Evolutionary conservation across 192 early-diverging fungal genomes (phyloP), one percentile per base, ranked within the genome.

Genomic region (Allomyces arbusculus): DNA sequence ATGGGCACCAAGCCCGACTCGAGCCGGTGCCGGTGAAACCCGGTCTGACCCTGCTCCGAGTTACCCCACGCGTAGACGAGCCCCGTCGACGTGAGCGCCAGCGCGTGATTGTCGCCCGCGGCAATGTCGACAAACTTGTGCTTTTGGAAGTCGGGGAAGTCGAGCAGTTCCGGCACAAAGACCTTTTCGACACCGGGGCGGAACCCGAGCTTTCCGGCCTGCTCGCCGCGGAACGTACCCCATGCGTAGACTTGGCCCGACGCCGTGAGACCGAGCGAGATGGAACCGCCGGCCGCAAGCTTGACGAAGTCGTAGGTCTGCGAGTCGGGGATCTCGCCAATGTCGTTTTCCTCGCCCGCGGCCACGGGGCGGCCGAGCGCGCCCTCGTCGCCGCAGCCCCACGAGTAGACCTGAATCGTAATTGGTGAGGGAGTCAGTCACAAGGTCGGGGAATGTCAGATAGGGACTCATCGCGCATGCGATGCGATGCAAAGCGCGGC

Each of bases 331-430:
- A 87, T 83, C 7, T 73, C 75, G 33, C 66, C 74, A 10, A 92
- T 87, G n/a, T 72, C 76, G 40, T 78, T 85, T 55, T 93, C 89
- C 44, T 77, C 79, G 26, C 83, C 86, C 43, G 76, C 85, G 63
- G 82, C 79, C 63, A 75, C 78, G 12, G 65, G 72, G 22, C 87
- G 76, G 43, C 87, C 92, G n/a, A 97, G 79, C 16, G 89, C 88
- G 63, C 77, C 74, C 68, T 97, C 86, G 76, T 97, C 94, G 73
- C 95, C 95, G 77, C 92, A 94, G 0, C 94, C 94, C 94, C 94
- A 97, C 61, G 87, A 87, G 76, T 83, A 97, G 63, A 97, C 70
- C 82, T 82, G 26, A 4, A 28, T 71, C 43, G 33, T 66, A 26
- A 26, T 12, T 5, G 24, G 28, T 14, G 24, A 68, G 22, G 10